phyloP scores from a whole-genome alignment of 2,329 filamentous ascomycete species.

The Diplodia corticola region DNA sequence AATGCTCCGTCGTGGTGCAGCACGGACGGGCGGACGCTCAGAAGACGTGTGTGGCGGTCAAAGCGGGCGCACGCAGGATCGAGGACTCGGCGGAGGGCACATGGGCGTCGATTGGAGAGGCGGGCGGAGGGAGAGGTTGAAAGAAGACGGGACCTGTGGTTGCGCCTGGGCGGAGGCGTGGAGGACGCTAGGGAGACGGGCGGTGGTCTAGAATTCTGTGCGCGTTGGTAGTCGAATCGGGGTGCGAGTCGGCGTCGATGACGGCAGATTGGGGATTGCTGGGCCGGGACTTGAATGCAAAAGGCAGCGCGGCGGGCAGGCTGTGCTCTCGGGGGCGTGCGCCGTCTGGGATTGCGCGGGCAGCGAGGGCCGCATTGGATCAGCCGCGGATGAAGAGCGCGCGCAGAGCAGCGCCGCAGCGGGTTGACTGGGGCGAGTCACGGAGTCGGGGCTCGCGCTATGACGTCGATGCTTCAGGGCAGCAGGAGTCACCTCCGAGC shows the following conservation, averaged over 20 bases:
- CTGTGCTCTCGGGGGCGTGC: conserved; percentile 1
- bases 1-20: conserved; percentile 15
- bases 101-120: conserved; percentile 6
- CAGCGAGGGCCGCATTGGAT: background rate
- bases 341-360: background rate
- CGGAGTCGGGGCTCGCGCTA: background rate
- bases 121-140: conserved; percentile 1
- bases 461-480: conserved; percentile 10
- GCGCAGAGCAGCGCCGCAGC: background rate
- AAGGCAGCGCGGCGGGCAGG: background rate
- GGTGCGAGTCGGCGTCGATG: conserved; percentile 5
- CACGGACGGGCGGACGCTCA: conserved; percentile 20
- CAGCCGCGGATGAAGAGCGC: background rate
- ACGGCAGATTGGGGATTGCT: conserved; percentile 11
- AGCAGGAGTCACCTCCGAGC: conserved; percentile 6
- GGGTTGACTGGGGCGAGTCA: background rate
- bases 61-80: conserved; percentile 11
- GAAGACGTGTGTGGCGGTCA: background rate
- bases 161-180: conserved; percentile 14
- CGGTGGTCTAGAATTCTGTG: conserved; percentile 19
- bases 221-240: conserved; percentile 13
- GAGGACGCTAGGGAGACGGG: conserved; percentile 17
- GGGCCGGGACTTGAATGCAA: background rate
- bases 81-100: background rate
- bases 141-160: conserved; percentile 16